These are phyloP conservation scores for Fibroporia radiculosa DNA, from an alignment of 768 basidiomycete genomes.

Conservation along the genomic window DNA sequence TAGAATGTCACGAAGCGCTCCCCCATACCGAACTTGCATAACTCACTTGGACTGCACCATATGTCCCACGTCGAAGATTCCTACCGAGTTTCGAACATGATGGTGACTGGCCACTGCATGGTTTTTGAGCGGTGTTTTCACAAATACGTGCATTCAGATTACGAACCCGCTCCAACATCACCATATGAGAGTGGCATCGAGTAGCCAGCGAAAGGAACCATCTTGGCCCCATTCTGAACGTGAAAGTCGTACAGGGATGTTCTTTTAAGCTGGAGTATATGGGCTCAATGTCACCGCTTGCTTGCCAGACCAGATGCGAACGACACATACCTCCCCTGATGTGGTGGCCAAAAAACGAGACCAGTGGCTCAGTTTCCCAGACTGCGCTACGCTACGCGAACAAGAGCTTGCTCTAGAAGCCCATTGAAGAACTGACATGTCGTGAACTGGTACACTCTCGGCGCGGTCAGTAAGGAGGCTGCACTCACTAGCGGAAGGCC, in stretches of 20 bases:
- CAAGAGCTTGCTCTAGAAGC: not conserved
- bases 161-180: slow-evolving; percentile 67
- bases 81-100: slow-evolving; percentile 74
- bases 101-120: slow-evolving; percentile 77
- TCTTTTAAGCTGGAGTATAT: slow-evolving; percentile 34
- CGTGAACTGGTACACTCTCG: not conserved
- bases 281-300: not conserved
- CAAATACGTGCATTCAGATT: slow-evolving; percentile 5
- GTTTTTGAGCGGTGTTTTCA: not conserved
- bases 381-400: not conserved
- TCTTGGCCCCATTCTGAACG: slow-evolving; percentile 73
- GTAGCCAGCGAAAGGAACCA: slow-evolving; percentile 96
- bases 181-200: slow-evolving; percentile 91
- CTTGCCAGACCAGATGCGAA: not conserved
- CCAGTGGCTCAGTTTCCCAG: not conserved
- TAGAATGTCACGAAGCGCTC: too few relatives aligned
- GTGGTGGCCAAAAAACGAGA: slow-evolving; percentile 5
- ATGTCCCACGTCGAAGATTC: slow-evolving; percentile 95
- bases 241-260: slow-evolving; percentile 91
- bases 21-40: too few relatives aligned
- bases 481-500: not conserved
- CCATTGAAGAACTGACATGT: slow-evolving; percentile 2
- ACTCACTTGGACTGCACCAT: slow-evolving; percentile 90
- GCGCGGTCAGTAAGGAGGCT: not conserved
- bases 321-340: not conserved